Conservation (phyloP, 352 stramenopile genomes). For the Globisporangium irregulare region DNA sequence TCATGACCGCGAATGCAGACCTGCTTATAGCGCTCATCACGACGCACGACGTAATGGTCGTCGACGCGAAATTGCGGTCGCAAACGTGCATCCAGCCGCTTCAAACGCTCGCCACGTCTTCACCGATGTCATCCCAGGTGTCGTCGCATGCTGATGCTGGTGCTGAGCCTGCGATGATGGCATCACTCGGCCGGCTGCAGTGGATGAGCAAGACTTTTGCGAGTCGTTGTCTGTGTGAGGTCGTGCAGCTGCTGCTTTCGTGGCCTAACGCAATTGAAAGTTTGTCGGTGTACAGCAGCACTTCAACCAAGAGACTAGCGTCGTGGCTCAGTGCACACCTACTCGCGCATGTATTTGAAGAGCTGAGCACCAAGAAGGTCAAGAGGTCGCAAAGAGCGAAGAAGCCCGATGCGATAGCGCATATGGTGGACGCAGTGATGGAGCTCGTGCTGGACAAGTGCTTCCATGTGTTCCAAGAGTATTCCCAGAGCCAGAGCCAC, state of each 20-base stretch:
- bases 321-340: constrained; percentile 51
- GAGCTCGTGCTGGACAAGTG: constrained; percentile 37
- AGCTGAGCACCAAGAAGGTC: background rate
- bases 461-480: constrained; percentile 45
- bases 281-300: background rate
- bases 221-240: background rate
- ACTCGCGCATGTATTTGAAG: constrained; percentile 31
- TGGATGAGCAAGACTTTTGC: constrained; percentile 25
- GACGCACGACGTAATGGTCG: background rate
- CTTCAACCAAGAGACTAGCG: constrained; percentile 16
- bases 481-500: constrained; percentile 33
- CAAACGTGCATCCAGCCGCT: background rate
- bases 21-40: background rate
- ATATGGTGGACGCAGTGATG: constrained; percentile 9
- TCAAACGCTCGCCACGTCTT: background rate
- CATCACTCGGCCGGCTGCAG: constrained; percentile 24
- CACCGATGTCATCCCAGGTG: background rate
- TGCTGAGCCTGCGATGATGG: background rate
- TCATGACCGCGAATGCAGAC: constrained; percentile 43
- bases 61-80: constrained; percentile 8
- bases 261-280: background rate
- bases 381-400: background rate
- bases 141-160: background rate
- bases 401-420: background rate
- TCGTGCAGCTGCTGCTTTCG: constrained; percentile 14